These are phyloP conservation scores for Carallia brachiata DNA, from an alignment of 345 rosid species.

Conservation along the genomic window DNA sequence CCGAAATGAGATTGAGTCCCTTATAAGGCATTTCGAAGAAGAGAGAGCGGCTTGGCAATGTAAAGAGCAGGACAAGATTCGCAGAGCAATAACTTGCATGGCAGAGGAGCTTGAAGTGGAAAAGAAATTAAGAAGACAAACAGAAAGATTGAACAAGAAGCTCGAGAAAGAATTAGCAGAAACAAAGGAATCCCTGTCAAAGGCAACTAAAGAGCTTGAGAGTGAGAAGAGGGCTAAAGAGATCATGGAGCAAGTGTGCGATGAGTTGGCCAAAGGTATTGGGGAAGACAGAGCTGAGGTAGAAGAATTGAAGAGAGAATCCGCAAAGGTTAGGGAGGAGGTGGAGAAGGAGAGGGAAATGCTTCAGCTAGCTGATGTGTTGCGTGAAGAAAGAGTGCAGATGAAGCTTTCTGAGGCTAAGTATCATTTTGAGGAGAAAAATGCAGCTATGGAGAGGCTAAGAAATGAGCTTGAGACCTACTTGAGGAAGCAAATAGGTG, in stretches of 20 bases:
- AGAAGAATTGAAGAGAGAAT: conserved; percentile 56
- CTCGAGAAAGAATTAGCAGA: conserved; percentile 71
- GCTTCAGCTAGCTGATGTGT: conserved; percentile 87
- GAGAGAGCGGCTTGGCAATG: conserved; percentile 59
- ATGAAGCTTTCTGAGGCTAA: conserved; percentile 93
- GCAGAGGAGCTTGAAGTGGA: conserved; percentile 72
- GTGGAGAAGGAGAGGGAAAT: conserved; percentile 93
- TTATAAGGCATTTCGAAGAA: conserved; percentile 51
- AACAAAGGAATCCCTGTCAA: conserved; percentile 42
- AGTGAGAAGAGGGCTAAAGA: conserved; percentile 85
- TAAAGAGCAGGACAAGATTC: conserved; percentile 54
- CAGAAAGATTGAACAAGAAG: conserved; percentile 86
- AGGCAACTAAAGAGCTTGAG: conserved; percentile 52
- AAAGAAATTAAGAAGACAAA: conserved; percentile 60
- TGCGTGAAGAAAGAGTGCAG: conserved; percentile 93
- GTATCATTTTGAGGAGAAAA: conserved; percentile 83
- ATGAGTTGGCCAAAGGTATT: conserved; percentile 72
- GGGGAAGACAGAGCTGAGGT: conserved; percentile 69
- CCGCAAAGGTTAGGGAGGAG: conserved; percentile 62
- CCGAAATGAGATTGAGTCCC: conserved; percentile 44
- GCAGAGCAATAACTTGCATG: conserved; percentile 36
- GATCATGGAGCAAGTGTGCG: conserved; percentile 78
- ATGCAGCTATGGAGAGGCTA: conserved; percentile 66
- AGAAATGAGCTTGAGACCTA: conserved; percentile 63
- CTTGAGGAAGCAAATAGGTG: conserved; percentile 32